Conservation (phyloP, 202 grass and related monocot species). For the Panicum hallii region DNA sequence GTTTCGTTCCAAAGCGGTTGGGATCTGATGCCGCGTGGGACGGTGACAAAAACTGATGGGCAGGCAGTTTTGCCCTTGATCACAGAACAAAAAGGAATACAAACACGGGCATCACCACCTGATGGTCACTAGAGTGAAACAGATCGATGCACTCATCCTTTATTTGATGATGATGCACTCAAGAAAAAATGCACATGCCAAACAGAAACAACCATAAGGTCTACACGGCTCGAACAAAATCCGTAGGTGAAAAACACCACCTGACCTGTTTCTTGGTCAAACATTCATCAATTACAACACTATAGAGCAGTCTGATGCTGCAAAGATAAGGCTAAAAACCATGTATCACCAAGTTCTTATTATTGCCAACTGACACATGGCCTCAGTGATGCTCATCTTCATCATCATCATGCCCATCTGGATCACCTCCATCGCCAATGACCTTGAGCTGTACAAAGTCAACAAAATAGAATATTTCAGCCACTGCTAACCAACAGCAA, state of each 20-base stretch:
- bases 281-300: conserved; percentile 43
- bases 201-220: background rate
- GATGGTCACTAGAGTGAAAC: conserved; percentile 34
- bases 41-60: background rate
- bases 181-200: conserved; percentile 43
- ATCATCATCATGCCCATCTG: conserved; percentile 63
- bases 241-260: conserved; percentile 47
- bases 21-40: too few relatives aligned
- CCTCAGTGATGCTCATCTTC: conserved; percentile 64
- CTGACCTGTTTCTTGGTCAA: conserved; percentile 45
- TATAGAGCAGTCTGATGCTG: conserved; percentile 49
- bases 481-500: background rate
- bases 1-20: too few relatives aligned
- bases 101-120: background rate
- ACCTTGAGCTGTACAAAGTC: conserved; percentile 74
- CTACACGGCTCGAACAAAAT: conserved; percentile 46
- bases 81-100: background rate
- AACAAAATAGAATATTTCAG: background rate
- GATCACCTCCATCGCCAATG: conserved; percentile 76
- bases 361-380: conserved; percentile 26
- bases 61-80: background rate
- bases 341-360: conserved; percentile 55
- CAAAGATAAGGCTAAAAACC: conserved; percentile 44
- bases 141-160: conserved; percentile 49
- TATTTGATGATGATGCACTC: conserved; percentile 63